Percentiles rank a stretch among this genome's conserved stretches.
These are phyloP conservation scores for Isochrysis galbana DNA, from an alignment of 78 protist genomes.

Conservation along the genomic window DNA sequence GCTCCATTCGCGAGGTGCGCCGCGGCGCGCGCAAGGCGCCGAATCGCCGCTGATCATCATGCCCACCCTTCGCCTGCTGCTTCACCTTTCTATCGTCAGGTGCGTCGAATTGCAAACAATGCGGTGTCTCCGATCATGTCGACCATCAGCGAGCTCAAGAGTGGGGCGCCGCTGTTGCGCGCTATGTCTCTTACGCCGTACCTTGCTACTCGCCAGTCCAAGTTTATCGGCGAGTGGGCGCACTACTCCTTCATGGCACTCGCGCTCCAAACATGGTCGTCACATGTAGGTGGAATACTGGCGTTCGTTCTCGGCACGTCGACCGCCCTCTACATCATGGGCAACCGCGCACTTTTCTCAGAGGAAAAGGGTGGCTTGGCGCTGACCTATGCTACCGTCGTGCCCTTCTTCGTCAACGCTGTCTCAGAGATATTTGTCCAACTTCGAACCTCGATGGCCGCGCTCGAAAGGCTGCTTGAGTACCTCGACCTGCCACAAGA, in stretches of 20 bases:
- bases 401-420: constrained; percentile 32
- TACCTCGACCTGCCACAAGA: not conserved
- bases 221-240: not conserved
- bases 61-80: not conserved
- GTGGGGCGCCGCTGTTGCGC: not conserved
- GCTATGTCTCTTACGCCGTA: not conserved
- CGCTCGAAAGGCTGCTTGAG: constrained; percentile 55
- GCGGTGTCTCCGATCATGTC: constrained; percentile 21
- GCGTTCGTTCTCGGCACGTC: not conserved
- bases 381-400: constrained; percentile 51
- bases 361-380: constrained; percentile 39
- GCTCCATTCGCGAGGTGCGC: not conserved
- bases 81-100: no score
- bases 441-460: constrained; percentile 36
- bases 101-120: constrained; percentile 3
- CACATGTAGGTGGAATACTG: not conserved
- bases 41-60: not conserved
- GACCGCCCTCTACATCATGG: not conserved
- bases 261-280: not conserved
- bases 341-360: not conserved
- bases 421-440: not conserved
- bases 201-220: not conserved
- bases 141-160: not conserved
- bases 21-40: not conserved
- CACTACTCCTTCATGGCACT: not conserved